Percentiles rank a stretch among this genome's conserved stretches.
These are phyloP conservation scores for Sugiyamaella smithiae DNA, from an alignment of 805 yeast genomes.

Conservation along the genomic window DNA sequence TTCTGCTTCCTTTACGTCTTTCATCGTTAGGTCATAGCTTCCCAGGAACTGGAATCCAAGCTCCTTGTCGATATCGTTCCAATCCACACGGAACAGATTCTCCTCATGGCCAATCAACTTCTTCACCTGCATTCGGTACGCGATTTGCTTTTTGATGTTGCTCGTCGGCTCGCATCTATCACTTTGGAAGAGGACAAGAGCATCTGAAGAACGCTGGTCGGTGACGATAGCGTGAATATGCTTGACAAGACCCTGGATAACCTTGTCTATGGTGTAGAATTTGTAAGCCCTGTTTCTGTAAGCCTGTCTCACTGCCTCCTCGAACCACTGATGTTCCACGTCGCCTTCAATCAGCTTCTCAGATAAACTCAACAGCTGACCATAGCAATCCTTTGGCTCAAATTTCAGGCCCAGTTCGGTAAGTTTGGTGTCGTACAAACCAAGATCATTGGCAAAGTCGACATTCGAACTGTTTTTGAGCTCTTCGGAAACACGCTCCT, in stretches of 20 bases:
- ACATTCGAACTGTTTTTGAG: constrained; percentile 45
- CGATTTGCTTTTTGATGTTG: constrained; percentile 80
- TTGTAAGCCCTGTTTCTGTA: constrained; percentile 91
- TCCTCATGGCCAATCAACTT: constrained; percentile 80
- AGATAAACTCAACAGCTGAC: constrained; percentile 72
- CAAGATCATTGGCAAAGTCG: constrained; percentile 81
- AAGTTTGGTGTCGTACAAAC: constrained; percentile 73
- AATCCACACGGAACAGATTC: constrained; percentile 85
- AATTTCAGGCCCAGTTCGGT: constrained; percentile 78
- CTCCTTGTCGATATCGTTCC: constrained; percentile 48
- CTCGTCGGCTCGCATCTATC: constrained; percentile 67
- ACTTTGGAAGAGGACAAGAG: constrained; percentile 74
- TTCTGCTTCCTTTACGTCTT: constrained; percentile 63
- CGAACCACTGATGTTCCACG: constrained; percentile 90
- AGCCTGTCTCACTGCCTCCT: constrained; percentile 92
- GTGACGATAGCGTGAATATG: constrained; percentile 82
- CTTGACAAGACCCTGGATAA: constrained; percentile 75
- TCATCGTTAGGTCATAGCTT: constrained; percentile 66
- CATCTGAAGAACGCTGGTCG: constrained; percentile 76
- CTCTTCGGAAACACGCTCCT: constrained; percentile 69
- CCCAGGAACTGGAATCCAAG: constrained; percentile 81
- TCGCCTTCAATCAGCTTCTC: constrained; percentile 82
- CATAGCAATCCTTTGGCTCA: constrained; percentile 45
- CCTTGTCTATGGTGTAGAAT: constrained; percentile 89
- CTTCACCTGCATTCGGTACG: constrained; percentile 86